A percentile compares a stretch with the other conserved stretches of the same genome.
These are phyloP conservation scores for Mucor sp. DNA, from an alignment of 371 early-diverging fungal species.

Conservation along the genomic window DNA sequence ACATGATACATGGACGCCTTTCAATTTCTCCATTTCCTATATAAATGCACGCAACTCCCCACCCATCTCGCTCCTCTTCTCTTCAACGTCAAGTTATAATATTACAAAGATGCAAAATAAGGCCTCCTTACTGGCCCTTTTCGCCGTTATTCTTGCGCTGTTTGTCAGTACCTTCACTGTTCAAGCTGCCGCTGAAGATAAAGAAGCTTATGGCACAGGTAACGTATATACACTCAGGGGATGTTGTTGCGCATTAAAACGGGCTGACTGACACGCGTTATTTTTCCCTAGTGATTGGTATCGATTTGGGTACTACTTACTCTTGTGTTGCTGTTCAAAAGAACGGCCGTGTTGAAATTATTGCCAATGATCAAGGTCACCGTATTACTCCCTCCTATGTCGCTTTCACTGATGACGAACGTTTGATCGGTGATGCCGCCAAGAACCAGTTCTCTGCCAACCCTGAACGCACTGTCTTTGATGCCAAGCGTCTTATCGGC, in stretches of 20 bases:
- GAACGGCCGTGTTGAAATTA: conserved; percentile 86
- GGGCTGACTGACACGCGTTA: background rate
- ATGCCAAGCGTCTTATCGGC: conserved; percentile 95
- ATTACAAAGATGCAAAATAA: conserved; percentile 41
- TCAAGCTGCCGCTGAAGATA: conserved; percentile 42
- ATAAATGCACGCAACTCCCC: conserved; percentile 10
- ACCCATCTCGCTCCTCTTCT: conserved; percentile 23
- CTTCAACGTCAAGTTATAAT: conserved; percentile 19
- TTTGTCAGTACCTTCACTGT: conserved; percentile 36
- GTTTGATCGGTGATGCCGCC: conserved; percentile 88
- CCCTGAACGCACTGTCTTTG: conserved; percentile 91
- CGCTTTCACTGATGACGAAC: conserved; percentile 80
- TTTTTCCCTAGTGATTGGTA: conserved; percentile 44
- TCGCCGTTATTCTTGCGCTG: conserved; percentile 44
- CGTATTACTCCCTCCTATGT: conserved; percentile 93
- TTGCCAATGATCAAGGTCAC: conserved; percentile 80
- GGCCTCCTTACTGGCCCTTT: conserved; percentile 50
- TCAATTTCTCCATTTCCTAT: conserved; percentile 10
- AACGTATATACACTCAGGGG: conserved; percentile 11
- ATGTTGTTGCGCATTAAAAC: background rate
- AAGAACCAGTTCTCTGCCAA: conserved; percentile 84
- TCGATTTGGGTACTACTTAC: conserved; percentile 99
- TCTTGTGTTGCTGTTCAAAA: conserved; percentile 96
- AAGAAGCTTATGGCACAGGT: conserved; percentile 56
- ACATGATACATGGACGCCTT: conserved; percentile 40